phyloP scores from a whole-genome alignment of 2,329 filamentous ascomycete genomes.

The Sarocladium oryzae region DNA sequence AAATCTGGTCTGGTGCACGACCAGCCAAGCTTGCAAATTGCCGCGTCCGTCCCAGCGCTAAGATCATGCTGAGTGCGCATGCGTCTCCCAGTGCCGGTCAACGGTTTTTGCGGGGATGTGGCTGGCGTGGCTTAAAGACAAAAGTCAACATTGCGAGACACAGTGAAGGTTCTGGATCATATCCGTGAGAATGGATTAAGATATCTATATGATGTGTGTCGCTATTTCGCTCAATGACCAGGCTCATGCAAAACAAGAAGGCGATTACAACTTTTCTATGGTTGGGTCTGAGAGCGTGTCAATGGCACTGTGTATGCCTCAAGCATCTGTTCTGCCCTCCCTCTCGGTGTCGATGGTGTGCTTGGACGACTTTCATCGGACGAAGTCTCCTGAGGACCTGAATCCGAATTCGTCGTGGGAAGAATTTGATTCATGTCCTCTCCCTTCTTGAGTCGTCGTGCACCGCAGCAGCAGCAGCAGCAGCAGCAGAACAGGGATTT shows the following conservation, averaged over 20 bases:
- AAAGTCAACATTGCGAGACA: too few species aligned
- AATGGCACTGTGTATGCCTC: neutral
- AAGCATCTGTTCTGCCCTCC: neutral
- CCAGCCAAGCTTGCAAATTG: too few species aligned
- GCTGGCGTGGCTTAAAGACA: too few species aligned
- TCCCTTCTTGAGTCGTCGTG: neutral
- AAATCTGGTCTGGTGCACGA: too few species aligned
- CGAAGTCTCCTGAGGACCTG: neutral
- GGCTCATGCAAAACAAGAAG: neutral
- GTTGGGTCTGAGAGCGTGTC: neutral
- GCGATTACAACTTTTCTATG: neutral
- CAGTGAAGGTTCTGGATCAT: too few species aligned
- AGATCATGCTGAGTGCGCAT: too few species aligned
- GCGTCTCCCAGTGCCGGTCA: too few species aligned
- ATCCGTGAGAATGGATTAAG: too few species aligned
- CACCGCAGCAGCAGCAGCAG: too few species aligned
- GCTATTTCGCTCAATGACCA: slow-evolving; percentile 1
- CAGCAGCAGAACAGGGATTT: neutral
- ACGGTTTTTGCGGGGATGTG: too few species aligned
- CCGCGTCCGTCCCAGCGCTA: too few species aligned
- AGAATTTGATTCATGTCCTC: neutral
- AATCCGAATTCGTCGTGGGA: neutral
- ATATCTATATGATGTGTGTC: neutral
- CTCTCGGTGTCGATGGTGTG: neutral
- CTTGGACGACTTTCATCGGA: neutral